These are phyloP conservation scores for Fusarium lateritium DNA, from an alignment of 2,329 filamentous ascomycete genomes.

Conservation along the genomic window DNA sequence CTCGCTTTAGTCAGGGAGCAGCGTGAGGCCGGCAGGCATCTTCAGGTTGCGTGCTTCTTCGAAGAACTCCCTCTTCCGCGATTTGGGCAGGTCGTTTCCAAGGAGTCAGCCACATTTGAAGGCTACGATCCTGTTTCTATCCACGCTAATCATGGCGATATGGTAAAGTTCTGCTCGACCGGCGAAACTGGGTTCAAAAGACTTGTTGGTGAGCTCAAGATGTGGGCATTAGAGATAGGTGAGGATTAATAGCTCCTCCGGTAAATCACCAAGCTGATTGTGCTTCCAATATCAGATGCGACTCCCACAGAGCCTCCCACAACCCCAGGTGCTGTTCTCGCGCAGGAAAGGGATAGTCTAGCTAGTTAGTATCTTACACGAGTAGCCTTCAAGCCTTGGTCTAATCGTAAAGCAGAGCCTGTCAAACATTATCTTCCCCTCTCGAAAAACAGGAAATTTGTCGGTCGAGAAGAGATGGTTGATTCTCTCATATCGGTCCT, in stretches of 20 bases:
- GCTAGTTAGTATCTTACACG: not conserved
- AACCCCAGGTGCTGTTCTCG: too few relatives aligned
- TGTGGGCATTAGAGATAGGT: not conserved
- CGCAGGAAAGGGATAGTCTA: not conserved
- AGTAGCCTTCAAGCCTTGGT: too few relatives aligned
- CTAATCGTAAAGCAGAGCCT: not conserved
- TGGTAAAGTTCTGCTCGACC: constrained; percentile 20
- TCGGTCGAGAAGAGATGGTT: not conserved
- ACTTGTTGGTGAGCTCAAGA: constrained; percentile 39
- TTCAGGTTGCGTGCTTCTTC: constrained; percentile 55
- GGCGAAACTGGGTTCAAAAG: constrained; percentile 51
- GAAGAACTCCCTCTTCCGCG: constrained; percentile 54
- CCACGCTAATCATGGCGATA: constrained; percentile 50
- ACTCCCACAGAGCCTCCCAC: too few relatives aligned
- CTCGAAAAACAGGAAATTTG: not conserved
- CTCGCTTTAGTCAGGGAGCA: constrained; percentile 46
- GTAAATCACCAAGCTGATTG: not conserved
- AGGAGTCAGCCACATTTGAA: constrained; percentile 52
- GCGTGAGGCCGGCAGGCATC: constrained; percentile 24
- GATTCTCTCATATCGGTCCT: not conserved
- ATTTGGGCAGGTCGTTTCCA: constrained; percentile 49
- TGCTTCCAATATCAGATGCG: not conserved
- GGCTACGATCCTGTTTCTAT: constrained; percentile 50
- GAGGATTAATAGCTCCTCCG: not conserved
- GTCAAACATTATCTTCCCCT: not conserved